Percentiles rank a stretch among this genome's conserved stretches.
These are phyloP conservation scores for Zasmidium cellare DNA, from an alignment of 2,329 filamentous ascomycete genomes.

Conservation along the genomic window DNA sequence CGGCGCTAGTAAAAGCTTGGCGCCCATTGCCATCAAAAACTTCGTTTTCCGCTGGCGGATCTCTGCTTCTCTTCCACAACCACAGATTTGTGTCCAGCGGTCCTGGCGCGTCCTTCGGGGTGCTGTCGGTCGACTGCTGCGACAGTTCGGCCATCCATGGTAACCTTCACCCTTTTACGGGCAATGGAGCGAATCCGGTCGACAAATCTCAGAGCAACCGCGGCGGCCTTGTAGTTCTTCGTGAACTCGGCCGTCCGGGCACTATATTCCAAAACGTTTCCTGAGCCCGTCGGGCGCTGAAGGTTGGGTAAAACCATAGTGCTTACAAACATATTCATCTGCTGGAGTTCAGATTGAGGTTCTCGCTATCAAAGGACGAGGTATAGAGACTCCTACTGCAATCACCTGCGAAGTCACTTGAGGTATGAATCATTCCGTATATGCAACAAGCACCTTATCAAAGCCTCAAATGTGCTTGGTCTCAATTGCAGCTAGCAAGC, in stretches of 20 bases:
- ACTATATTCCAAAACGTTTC: conserved; percentile 89
- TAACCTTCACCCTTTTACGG: conserved; percentile 63
- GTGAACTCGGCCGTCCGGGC: conserved; percentile 70
- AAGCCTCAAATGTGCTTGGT: too few relatives aligned
- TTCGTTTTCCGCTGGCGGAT: conserved; percentile 11
- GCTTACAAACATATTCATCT: conserved; percentile 37
- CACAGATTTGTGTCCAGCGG: conserved; percentile 82
- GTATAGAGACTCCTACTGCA: too few relatives aligned
- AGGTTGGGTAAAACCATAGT: conserved; percentile 87
- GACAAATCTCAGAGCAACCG: conserved; percentile 88
- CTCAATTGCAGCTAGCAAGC: background rate
- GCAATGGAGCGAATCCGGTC: conserved; percentile 85
- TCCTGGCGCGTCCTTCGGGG: conserved; percentile 62
- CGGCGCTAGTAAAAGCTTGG: background rate
- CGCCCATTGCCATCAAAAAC: background rate
- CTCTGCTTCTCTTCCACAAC: conserved; percentile 39
- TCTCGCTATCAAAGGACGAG: too few relatives aligned
- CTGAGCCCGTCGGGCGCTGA: conserved; percentile 88
- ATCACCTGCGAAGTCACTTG: too few relatives aligned
- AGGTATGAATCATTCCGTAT: too few relatives aligned
- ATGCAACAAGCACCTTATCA: too few relatives aligned
- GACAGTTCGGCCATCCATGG: conserved; percentile 85
- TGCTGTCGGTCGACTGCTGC: conserved; percentile 73
- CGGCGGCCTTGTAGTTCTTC: conserved; percentile 48
- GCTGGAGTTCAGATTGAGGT: background rate